Conservation (phyloP, 2,329 filamentous ascomycete species). For the Aspergillus flavus region DNA sequence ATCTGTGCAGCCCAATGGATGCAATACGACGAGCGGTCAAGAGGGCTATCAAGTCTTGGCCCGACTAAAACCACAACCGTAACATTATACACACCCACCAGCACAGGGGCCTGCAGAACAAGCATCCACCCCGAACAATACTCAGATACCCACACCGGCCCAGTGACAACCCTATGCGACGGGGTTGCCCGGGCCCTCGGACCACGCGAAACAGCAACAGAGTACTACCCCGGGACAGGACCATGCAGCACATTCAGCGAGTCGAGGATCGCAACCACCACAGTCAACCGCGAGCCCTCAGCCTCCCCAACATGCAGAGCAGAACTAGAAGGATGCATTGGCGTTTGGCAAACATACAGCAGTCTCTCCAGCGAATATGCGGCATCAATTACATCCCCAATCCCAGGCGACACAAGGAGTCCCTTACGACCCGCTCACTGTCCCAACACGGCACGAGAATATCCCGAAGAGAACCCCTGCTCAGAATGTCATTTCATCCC, state of each 20-base stretch:
- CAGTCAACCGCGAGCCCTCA: constrained; percentile 15
- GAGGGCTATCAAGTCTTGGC: constrained; percentile 18
- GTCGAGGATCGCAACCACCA: neutral
- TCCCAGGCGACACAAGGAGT: constrained; percentile 23
- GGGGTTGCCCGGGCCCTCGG: constrained; percentile 22
- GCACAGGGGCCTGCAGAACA: constrained; percentile 23
- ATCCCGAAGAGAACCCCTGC: constrained; percentile 24
- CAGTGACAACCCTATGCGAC: constrained; percentile 28
- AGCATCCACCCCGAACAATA: constrained; percentile 12
- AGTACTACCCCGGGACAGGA: constrained; percentile 23
- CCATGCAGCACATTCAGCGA: constrained; percentile 16
- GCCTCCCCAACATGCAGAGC: constrained; percentile 16
- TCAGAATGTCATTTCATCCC: constrained; percentile 26
- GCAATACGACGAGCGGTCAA: constrained; percentile 18
- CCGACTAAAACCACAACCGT: constrained; percentile 17
- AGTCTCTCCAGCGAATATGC: constrained; percentile 15
- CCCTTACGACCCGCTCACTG: constrained; percentile 20
- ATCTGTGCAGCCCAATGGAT: constrained; percentile 25
- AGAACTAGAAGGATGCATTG: constrained; percentile 21
- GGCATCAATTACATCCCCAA: constrained; percentile 8
- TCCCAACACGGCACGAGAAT: constrained; percentile 14
- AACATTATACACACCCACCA: constrained; percentile 17
- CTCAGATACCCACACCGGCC: constrained; percentile 21
- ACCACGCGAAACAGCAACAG: constrained; percentile 19
- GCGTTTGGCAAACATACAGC: constrained; percentile 24